These are phyloP conservation scores for Protomyces gravidus DNA, from an alignment of 1,139 yeast species.

Conservation along the genomic window DNA sequence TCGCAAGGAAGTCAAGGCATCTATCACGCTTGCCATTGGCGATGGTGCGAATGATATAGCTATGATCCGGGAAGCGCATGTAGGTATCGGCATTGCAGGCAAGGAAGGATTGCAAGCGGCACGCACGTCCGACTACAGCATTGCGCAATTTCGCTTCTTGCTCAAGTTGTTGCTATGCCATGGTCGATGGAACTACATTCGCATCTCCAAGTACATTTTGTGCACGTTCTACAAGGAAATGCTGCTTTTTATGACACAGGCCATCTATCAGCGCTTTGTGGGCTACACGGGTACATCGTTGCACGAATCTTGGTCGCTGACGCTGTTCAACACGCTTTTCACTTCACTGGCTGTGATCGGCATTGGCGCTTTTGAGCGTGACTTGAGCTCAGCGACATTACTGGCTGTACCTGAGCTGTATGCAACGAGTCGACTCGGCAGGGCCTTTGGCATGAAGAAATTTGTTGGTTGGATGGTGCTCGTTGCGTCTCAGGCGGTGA, in stretches of 20 bases:
- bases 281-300: constrained; percentile 89
- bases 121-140: constrained; percentile 86
- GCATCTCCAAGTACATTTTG: constrained; percentile 86
- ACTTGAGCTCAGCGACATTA: constrained; percentile 78
- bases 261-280: constrained; percentile 78
- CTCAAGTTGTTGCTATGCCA: constrained; percentile 81
- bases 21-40: constrained; percentile 94
- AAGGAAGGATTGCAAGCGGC: constrained; percentile 97
- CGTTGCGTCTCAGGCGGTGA: constrained; percentile 72
- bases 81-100: constrained; percentile 96
- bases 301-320: constrained; percentile 92
- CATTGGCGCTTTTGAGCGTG: constrained; percentile 93
- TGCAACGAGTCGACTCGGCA: constrained; percentile 62
- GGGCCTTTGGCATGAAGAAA: constrained; percentile 65
- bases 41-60: constrained; percentile 99
- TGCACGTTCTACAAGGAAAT: constrained; percentile 94
- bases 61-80: constrained; percentile 97
- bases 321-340: constrained; percentile 94
- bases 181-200: constrained; percentile 88
- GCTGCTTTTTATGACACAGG: constrained; percentile 81
- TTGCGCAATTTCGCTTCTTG: constrained; percentile 86
- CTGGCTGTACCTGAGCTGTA: constrained; percentile 90
- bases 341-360: constrained; percentile 89
- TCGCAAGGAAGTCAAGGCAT: constrained; percentile 56
- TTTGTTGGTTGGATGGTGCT: constrained; percentile 75